Percentiles rank a stretch among this genome's conserved stretches.
Evolutionary conservation across 2,329 filamentous ascomycete species (phyloP).

Genomic region (Achaetomium macrosporum): DNA sequence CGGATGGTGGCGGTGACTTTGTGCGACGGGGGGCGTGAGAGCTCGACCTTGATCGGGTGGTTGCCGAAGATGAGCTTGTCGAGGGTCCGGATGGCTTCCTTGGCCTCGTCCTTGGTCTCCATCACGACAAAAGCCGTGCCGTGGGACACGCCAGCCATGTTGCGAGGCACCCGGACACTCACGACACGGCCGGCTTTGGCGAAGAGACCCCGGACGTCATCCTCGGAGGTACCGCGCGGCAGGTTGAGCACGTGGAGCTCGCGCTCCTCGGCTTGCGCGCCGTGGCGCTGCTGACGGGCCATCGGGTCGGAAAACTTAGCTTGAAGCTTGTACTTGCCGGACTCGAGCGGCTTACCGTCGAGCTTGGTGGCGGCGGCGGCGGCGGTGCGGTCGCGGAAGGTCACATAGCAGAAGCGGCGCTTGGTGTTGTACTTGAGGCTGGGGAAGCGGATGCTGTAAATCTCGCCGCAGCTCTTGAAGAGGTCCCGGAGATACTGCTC

Average conservation of each 20-base stretch:
- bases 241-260: constrained; percentile 76
- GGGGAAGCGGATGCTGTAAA: constrained; percentile 82
- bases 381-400: constrained; percentile 66
- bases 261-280: constrained; percentile 77
- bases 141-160: constrained; percentile 61
- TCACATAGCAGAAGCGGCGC: constrained; percentile 91
- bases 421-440: constrained; percentile 84
- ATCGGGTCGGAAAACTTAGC: constrained; percentile 81
- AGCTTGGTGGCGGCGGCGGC: constrained; percentile 68
- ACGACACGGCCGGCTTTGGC: constrained; percentile 69
- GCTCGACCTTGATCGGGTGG: constrained; percentile 60
- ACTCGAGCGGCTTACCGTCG: constrained; percentile 64
- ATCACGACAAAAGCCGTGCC: constrained; percentile 81
- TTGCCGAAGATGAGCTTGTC: constrained; percentile 65
- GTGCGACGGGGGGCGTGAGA: constrained; percentile 51
- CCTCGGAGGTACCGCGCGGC: constrained; percentile 55
- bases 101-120: constrained; percentile 61
- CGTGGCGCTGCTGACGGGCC: constrained; percentile 70
- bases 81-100: constrained; percentile 59
- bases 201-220: constrained; percentile 66
- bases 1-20: constrained; percentile 48
- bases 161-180: constrained; percentile 63
- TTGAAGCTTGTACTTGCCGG: constrained; percentile 61
- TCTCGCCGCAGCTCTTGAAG: constrained; percentile 70
- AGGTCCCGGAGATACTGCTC: constrained; percentile 62